Evolutionary conservation across 352 stramenopile species (phyloP), one percentile per base, ranked within the genome.

Genomic region (Phytophthora chlamydospora): DNA sequence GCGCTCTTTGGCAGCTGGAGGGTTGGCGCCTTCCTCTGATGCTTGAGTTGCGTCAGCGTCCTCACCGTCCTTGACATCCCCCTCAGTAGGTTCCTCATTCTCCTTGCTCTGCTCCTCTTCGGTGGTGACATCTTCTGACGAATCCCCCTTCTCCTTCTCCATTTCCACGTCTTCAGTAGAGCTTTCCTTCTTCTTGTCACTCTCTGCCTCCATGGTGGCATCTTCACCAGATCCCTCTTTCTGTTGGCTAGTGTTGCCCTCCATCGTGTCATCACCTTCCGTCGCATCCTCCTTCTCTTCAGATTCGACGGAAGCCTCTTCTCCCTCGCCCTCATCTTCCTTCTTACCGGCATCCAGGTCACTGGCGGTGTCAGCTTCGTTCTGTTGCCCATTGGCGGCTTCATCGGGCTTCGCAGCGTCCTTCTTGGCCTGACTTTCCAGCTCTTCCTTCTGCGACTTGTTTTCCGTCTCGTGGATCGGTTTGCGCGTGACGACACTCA

Each of bases 401-500:
- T 73, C 45, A 16, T 31, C 34, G 38, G 50, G 13, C 47, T 67
- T 46, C 32, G 68, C 53, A 7, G 32, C n/a, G 47, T 55, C 48
- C 11, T 51, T n/a, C 19, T 55, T 62, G 8, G 21, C 21, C 8
- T 49, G 17, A 32, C 10, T 24, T 29, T 49, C 17, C 29, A 13
- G 2, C 44, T 66, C 41, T n/a, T 49, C 12, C 11, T 63, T 38
- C 19, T 72, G 43, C 8, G 58, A 41, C 49, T 77, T 68, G 24
- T 40, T 45, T 43, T 48, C 54, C 52, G 45, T 47, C 2, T 71
- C 60, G 1, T 61, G 40, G n/a, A 76, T 75, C 5, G 62, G 60
- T 48, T 86, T 88, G 10, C 79, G 67, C 4, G 79, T 91, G 10
- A 83, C 78, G 10, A 88, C 50, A 29, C 75, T 79, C 27, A 94